Evolutionary conservation across 2,329 filamentous ascomycete genomes (phyloP).

Genomic region (Fonsecaea nubica): DNA sequence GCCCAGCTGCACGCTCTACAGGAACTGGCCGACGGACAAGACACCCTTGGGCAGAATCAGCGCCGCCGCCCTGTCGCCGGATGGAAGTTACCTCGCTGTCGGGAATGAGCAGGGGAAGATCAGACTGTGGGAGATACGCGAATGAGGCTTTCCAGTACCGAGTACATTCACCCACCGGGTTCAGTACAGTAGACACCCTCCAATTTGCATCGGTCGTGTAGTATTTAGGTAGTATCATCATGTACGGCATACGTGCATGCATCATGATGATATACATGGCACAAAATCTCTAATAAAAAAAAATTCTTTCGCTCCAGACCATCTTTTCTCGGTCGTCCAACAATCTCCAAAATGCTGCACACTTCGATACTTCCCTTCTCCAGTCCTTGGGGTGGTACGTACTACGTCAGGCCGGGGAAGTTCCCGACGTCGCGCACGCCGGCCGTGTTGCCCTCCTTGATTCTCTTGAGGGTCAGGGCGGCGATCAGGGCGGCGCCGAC

Average conservation of each 20-base stretch:
- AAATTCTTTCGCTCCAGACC: neutral
- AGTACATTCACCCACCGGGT: neutral
- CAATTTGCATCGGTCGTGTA: neutral
- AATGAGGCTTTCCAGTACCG: conserved; percentile 52
- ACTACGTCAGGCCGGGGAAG: conserved; percentile 38
- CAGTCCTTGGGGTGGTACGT: neutral
- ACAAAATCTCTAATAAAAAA: neutral
- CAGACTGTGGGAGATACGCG: conserved; percentile 85
- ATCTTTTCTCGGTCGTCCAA: too few relatives aligned
- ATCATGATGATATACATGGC: neutral
- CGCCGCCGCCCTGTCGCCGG: conserved; percentile 60
- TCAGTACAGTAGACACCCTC: neutral
- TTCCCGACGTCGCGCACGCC: conserved; percentile 61
- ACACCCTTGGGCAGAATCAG: conserved; percentile 88
- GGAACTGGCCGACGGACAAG: conserved; percentile 92
- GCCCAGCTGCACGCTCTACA: conserved; percentile 90
- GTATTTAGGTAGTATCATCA: neutral
- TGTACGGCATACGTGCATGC: neutral
- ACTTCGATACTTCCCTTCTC: too few relatives aligned
- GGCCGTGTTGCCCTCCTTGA: conserved; percentile 64
- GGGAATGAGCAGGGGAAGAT: conserved; percentile 90
- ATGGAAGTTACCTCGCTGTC: conserved; percentile 66
- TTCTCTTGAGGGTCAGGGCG: conserved; percentile 68
- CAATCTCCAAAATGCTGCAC: too few relatives aligned
- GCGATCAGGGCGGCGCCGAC: conserved; percentile 97